Evolutionary conservation across 257 asterid genomes (phyloP).

Genomic region (Solanum infundibuliforme): DNA sequence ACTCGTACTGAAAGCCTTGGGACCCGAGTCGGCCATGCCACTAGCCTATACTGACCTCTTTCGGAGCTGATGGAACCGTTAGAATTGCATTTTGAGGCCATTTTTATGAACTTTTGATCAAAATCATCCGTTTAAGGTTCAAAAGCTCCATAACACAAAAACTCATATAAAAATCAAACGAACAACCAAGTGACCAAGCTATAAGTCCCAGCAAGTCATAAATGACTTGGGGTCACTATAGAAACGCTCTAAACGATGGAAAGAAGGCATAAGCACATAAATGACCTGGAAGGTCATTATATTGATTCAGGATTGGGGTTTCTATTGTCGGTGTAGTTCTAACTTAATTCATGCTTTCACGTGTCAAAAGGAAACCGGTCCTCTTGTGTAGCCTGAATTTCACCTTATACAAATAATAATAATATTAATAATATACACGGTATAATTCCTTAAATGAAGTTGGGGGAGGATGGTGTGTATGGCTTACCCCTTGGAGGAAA

Average conservation of each 20-base stretch:
- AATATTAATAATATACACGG: background rate
- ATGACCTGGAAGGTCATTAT: background rate
- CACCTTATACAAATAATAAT: background rate
- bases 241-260: too few species aligned
- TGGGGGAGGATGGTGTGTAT: background rate
- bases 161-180: background rate
- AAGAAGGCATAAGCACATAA: too few species aligned
- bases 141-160: background rate
- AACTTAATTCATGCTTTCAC: background rate
- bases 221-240: too few species aligned
- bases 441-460: background rate
- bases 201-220: too few species aligned
- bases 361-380: background rate
- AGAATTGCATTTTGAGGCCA: background rate
- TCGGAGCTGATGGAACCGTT: background rate
- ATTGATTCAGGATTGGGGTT: background rate
- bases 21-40: background rate
- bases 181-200: background rate
- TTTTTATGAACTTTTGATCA: background rate
- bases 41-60: background rate
- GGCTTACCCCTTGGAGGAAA: too few species aligned
- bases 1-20: background rate
- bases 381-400: background rate
- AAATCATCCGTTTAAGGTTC: background rate
- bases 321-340: background rate